phyloP scores from a whole-genome alignment of 2,329 filamentous ascomycete species.

The Incumbomyces lentus region DNA sequence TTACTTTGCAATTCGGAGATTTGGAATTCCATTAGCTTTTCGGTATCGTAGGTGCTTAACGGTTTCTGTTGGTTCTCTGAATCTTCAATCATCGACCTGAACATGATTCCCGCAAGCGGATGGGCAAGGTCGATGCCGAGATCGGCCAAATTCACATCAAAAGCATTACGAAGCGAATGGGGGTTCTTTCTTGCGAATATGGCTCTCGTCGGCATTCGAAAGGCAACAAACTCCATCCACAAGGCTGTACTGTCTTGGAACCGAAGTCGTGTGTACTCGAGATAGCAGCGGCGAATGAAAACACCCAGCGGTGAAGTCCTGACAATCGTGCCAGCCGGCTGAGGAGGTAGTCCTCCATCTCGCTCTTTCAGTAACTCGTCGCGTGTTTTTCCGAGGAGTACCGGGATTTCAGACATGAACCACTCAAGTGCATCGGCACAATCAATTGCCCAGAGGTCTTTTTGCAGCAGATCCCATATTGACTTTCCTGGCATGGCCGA shows the following conservation, averaged over 20 bases:
- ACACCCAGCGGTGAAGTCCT: slow-evolving; percentile 68
- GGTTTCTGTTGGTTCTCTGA: slow-evolving; percentile 24
- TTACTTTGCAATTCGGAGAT: slow-evolving; percentile 71
- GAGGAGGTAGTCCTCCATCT: slow-evolving; percentile 34
- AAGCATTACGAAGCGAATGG: slow-evolving; percentile 36
- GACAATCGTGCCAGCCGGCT: slow-evolving; percentile 44
- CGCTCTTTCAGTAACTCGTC: slow-evolving; percentile 50
- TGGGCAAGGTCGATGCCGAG: slow-evolving; percentile 46
- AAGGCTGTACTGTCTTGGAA: slow-evolving; percentile 70
- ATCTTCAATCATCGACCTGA: slow-evolving; percentile 37
- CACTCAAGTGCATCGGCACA: slow-evolving; percentile 69
- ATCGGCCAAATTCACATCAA: slow-evolving; percentile 53
- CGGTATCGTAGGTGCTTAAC: slow-evolving; percentile 65
- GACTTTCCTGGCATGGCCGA: slow-evolving; percentile 59
- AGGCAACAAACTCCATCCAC: slow-evolving; percentile 74
- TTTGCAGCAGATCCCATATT: slow-evolving; percentile 81
- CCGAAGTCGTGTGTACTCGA: slow-evolving; percentile 70
- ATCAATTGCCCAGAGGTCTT: slow-evolving; percentile 71
- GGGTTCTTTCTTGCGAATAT: slow-evolving; percentile 48
- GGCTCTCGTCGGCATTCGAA: slow-evolving; percentile 62
- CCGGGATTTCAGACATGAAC: slow-evolving; percentile 56
- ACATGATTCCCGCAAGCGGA: slow-evolving; percentile 40
- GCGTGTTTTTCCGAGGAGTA: slow-evolving; percentile 51
- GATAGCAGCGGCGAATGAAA: slow-evolving; percentile 63
- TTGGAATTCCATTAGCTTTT: slow-evolving; percentile 75